phyloP scores from a whole-genome alignment of 768 basidiomycete species.

The Phaeotremella skinneri region DNA sequence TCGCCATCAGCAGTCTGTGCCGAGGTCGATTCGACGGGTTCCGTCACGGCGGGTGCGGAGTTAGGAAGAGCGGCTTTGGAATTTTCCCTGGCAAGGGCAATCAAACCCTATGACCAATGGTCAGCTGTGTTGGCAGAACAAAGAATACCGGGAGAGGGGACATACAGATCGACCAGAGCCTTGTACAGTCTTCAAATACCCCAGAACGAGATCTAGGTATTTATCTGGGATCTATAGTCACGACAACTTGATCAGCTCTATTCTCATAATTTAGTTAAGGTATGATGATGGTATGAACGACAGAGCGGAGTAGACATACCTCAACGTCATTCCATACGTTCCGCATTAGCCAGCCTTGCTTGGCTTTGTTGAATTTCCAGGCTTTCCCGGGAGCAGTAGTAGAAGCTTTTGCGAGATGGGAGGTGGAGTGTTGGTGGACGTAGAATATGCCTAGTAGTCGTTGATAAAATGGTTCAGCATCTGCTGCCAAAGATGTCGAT shows the following conservation, averaged over 20 bases:
- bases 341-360: slow-evolving; percentile 39
- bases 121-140: background rate
- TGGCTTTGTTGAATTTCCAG: slow-evolving; percentile 47
- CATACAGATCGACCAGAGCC: slow-evolving; percentile 31
- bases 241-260: background rate
- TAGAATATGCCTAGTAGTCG: slow-evolving; percentile 23
- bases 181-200: slow-evolving; percentile 38
- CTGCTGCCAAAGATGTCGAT: background rate
- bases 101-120: background rate
- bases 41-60: background rate
- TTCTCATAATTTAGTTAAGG: background rate
- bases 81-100: background rate
- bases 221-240: slow-evolving; percentile 30
- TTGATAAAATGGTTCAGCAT: background rate
- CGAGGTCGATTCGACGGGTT: background rate
- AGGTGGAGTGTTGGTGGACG: slow-evolving; percentile 13
- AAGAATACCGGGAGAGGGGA: no score
- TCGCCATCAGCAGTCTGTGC: background rate
- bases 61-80: background rate
- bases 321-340: slow-evolving; percentile 30
- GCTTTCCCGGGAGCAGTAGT: slow-evolving; percentile 11
- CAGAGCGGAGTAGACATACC: slow-evolving; percentile 15
- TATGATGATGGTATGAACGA: slow-evolving; percentile 1
- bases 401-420: slow-evolving; percentile 5
- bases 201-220: slow-evolving; percentile 35